Evolutionary conservation across 257 asterid genomes (phyloP).

Genomic region (Solanum sparsipilum): DNA sequence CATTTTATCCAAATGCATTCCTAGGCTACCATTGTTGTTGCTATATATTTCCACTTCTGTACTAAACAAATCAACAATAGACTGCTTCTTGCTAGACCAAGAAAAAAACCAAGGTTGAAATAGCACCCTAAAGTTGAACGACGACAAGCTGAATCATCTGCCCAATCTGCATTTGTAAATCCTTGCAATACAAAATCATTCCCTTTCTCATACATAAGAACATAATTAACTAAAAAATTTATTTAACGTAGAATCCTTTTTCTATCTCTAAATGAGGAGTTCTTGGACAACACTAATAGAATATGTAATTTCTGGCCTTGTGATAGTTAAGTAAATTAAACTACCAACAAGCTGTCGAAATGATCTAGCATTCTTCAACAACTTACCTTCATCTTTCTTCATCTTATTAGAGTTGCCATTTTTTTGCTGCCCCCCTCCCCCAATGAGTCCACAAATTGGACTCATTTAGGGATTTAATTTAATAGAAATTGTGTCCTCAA

Average conservation of each 20-base stretch:
- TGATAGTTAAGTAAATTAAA: too few species aligned
- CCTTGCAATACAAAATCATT: neutral
- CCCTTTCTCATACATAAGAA: neutral
- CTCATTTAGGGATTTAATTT: too few species aligned
- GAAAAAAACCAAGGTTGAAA: neutral
- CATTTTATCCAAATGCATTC: neutral
- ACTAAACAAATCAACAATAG: neutral
- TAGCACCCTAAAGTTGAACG: neutral
- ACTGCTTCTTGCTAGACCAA: constrained; percentile 1
- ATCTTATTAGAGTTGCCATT: too few species aligned
- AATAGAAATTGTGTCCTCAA: too few species aligned
- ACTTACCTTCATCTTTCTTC: too few species aligned
- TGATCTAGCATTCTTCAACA: too few species aligned
- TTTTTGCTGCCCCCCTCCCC: too few species aligned
- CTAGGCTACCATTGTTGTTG: too few species aligned
- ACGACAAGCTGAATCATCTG: neutral
- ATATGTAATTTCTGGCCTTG: neutral
- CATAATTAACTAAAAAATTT: neutral
- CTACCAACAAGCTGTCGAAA: too few species aligned
- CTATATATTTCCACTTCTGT: too few species aligned
- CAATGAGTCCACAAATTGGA: too few species aligned
- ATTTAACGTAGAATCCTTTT: constrained; percentile 6
- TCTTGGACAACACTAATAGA: constrained; percentile 1
- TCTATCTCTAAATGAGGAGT: neutral
- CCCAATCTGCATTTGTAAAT: neutral